phyloP scores from a whole-genome alignment of 805 yeast genomes.

The Ogataea paraovalis region DNA sequence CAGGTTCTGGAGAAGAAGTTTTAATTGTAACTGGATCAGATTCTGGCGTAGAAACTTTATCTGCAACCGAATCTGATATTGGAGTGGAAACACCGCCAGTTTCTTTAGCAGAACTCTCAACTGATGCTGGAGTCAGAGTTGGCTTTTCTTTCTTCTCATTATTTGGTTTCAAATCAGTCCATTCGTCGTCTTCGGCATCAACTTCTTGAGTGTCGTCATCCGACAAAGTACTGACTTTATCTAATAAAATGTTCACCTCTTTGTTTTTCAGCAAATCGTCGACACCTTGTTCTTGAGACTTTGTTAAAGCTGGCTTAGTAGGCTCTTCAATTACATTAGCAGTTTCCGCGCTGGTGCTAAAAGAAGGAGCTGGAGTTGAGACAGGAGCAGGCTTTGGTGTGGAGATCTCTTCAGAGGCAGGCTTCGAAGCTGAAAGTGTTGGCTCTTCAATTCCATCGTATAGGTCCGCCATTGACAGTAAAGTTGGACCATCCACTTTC shows the following conservation, averaged over 20 bases:
- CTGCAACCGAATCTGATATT: no score
- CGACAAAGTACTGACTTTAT: constrained; percentile 38
- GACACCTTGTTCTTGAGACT: constrained; percentile 35
- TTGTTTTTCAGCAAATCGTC: constrained; percentile 47
- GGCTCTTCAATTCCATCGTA: constrained; percentile 74
- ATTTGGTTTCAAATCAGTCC: constrained; percentile 17
- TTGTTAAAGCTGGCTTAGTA: constrained; percentile 20
- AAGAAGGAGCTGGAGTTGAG: neutral
- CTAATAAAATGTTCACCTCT: constrained; percentile 43
- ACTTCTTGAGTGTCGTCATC: constrained; percentile 37
- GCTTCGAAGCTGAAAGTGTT: constrained; percentile 38
- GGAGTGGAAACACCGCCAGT: no score
- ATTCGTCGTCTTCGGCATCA: constrained; percentile 28
- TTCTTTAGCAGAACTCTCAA: no score
- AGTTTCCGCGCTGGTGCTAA: neutral
- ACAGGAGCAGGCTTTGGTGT: constrained; percentile 12
- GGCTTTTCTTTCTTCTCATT: constrained; percentile 3
- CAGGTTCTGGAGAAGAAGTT: no score
- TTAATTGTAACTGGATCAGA: no score
- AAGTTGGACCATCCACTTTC: constrained; percentile 74
- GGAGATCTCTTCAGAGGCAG: constrained; percentile 22
- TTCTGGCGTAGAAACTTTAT: no score
- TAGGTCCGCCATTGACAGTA: constrained; percentile 69
- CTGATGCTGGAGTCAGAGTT: neutral
- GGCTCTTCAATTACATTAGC: constrained; percentile 4